Evolutionary conservation across 2,329 filamentous ascomycete genomes (phyloP).

Genomic region (Xylaria sp.): DNA sequence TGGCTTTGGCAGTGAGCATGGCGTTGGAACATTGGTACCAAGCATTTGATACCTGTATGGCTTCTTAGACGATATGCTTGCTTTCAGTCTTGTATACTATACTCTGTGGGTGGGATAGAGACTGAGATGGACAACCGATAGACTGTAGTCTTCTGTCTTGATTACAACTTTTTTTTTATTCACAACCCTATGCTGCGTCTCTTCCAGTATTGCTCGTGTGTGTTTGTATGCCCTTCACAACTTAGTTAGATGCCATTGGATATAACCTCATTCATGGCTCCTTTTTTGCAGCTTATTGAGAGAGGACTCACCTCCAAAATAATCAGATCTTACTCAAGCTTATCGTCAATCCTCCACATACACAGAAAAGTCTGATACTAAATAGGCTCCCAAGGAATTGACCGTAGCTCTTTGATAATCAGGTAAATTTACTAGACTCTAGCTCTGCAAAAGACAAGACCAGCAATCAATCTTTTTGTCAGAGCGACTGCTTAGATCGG

Average conservation of each 20-base stretch:
- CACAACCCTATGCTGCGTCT: background rate
- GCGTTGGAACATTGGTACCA: constrained; percentile 10
- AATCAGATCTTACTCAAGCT: too few relatives aligned
- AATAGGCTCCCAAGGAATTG: too few relatives aligned
- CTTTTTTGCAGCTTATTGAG: too few relatives aligned
- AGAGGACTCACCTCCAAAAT: too few relatives aligned
- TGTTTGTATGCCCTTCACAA: too few relatives aligned
- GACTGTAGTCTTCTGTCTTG: constrained; percentile 1
- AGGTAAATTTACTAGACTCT: background rate
- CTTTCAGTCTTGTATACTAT: constrained; percentile 18
- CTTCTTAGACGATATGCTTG: constrained; percentile 6
- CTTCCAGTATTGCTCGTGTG: background rate
- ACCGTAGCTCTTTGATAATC: too few relatives aligned
- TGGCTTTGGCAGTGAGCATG: constrained; percentile 9
- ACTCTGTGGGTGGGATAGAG: constrained; percentile 1
- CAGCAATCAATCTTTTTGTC: constrained; percentile 5
- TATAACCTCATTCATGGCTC: too few relatives aligned
- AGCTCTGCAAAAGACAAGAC: background rate
- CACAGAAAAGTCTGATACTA: too few relatives aligned
- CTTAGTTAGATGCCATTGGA: too few relatives aligned
- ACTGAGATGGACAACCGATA: background rate
- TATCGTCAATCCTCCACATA: too few relatives aligned
- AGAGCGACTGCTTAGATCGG: constrained; percentile 14
- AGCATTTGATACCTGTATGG: constrained; percentile 18
- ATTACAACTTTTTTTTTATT: background rate